phyloP scores from a whole-genome alignment of 1,284 basidiomycete species.

The Puccinia novopanici region DNA sequence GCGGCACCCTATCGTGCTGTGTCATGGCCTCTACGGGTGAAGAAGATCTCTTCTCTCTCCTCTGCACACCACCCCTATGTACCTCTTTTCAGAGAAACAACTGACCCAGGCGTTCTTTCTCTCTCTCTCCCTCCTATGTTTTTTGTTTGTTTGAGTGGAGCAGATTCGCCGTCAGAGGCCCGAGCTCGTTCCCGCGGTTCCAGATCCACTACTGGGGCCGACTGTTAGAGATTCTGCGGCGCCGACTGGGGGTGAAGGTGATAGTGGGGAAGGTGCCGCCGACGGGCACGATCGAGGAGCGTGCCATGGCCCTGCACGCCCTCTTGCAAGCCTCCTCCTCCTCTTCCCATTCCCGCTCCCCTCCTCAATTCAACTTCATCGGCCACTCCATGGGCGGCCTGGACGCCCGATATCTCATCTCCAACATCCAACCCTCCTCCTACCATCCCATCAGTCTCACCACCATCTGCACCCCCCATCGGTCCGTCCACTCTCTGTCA shows the following conservation, averaged over 20 bases:
- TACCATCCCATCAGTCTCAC: constrained; percentile 87
- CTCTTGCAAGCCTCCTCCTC: constrained; percentile 70
- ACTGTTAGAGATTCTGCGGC: constrained; percentile 77
- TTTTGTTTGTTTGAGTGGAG: too few relatives aligned
- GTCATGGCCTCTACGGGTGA: constrained; percentile 73
- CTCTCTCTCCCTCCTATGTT: too few relatives aligned
- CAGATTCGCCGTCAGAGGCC: constrained; percentile 64
- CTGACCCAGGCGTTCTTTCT: too few relatives aligned
- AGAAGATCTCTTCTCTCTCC: constrained; percentile 18
- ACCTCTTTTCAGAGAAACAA: too few relatives aligned
- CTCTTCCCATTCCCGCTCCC: constrained; percentile 53
- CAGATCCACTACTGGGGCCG: constrained; percentile 95
- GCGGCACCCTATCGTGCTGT: constrained; percentile 85
- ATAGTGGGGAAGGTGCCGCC: constrained; percentile 92
- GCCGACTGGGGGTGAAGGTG: constrained; percentile 84
- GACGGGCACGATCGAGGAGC: constrained; percentile 84
- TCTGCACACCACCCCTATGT: background rate
- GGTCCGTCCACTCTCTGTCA: constrained; percentile 61
- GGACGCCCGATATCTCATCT: constrained; percentile 88
- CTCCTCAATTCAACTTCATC: constrained; percentile 76
- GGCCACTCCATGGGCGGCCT: constrained; percentile 97
- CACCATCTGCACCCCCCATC: constrained; percentile 90
- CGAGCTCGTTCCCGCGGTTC: constrained; percentile 65
- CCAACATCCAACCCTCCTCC: constrained; percentile 76
- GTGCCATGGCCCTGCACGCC: constrained; percentile 76